These are phyloP conservation scores for Eutrema heterophyllum DNA, from an alignment of 345 rosid species.

Conservation along the genomic window DNA sequence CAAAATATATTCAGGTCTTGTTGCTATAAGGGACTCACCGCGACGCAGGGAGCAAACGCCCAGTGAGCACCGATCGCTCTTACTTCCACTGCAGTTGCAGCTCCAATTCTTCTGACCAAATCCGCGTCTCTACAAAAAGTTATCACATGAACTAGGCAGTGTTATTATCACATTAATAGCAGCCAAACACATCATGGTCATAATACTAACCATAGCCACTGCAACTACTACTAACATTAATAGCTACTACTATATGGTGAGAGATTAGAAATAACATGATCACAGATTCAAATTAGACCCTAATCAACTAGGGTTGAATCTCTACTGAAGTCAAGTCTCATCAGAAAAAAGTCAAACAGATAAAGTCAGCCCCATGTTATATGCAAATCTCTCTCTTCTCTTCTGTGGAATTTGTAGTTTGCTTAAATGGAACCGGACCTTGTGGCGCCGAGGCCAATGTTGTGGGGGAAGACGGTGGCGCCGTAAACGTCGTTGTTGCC, in stretches of 20 bases:
- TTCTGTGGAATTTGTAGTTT: background rate
- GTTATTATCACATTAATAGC: background rate
- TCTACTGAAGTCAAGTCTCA: background rate
- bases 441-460: constrained; percentile 81
- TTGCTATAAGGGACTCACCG: constrained; percentile 44
- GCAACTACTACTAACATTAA: background rate
- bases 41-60: constrained; percentile 80
- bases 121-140: constrained; percentile 49
- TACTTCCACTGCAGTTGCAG: constrained; percentile 87
- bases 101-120: constrained; percentile 63
- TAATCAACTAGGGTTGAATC: background rate
- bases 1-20: background rate
- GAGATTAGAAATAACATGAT: background rate
- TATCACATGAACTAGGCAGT: background rate
- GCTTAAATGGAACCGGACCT: constrained; percentile 38
- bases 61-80: constrained; percentile 73
- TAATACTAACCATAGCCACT: background rate
- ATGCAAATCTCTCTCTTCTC: background rate
- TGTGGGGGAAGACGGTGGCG: constrained; percentile 84
- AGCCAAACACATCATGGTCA: background rate
- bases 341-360: background rate
- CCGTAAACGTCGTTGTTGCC: constrained; percentile 78
- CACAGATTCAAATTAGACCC: background rate
- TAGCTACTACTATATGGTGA: background rate
- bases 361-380: background rate